Evolutionary conservation across 1,284 basidiomycete genomes (phyloP), one percentile per base, ranked within the genome.

Genomic region (Irpex rosettiformis): DNA sequence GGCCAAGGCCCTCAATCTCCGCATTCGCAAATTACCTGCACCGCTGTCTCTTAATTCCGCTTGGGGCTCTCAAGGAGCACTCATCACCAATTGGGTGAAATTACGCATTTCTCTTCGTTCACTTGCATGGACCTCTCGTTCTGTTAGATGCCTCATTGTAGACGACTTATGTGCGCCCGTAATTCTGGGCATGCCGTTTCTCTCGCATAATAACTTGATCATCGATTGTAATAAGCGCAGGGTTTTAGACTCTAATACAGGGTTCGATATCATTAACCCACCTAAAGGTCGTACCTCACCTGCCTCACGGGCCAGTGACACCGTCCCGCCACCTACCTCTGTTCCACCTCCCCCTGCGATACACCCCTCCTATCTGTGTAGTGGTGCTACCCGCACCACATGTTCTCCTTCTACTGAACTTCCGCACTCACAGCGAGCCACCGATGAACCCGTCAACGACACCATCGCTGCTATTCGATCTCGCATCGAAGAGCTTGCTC

Each of bases 141-240:
- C 45, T 30, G 55, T 56, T 11, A 10, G 21, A 3, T 18, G 37
- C 10, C 43, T 56, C 22, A 18, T 56, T 13, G 43, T 47, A 30
- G 21, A 16, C 43, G 18, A n/a, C 18, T n/a, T 33, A 4, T 53
- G 64, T 54, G 47, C 60, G 2, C 56, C 56, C n/a, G 18, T 71
- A 3, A 48, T 72, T 8, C 55, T 71, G 0, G 69, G 68, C 0
- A 33, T 67, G 11, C 70, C 67, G 1, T 72, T 63, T 24, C 56
- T 70, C 0, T 6, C 7, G 13, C 22, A 40, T n/a, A 70, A 72
- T 55, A 27, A 64, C 1, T 64, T 72, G 56, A 63, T 70, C 3
- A 55, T 67, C 24, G 64, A 70, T 56, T 56, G 62, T 53, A n/a
- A 52, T 22, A 29, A n/a, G 0, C 56, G 63, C 2, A 59, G 61